phyloP scores from a whole-genome alignment of 2,329 filamentous ascomycete species.

The Ascocoryne sarcoides region DNA sequence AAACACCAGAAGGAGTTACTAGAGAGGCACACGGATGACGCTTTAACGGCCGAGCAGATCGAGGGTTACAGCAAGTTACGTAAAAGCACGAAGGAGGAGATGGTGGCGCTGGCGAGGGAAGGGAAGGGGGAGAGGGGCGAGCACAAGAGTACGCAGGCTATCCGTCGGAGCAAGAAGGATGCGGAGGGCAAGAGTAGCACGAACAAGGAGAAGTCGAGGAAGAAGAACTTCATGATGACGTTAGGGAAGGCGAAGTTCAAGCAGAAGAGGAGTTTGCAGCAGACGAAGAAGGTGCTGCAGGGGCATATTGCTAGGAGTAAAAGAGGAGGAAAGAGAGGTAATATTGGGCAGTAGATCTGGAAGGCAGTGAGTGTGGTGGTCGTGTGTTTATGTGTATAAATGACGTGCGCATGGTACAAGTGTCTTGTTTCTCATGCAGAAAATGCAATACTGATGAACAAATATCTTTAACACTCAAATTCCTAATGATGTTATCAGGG shows the following conservation, averaged over 20 bases:
- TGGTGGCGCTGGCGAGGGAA: slow-evolving; percentile 71
- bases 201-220: slow-evolving; percentile 91
- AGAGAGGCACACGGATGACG: slow-evolving; percentile 71
- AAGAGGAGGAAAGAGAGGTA: slow-evolving; percentile 73
- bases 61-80: slow-evolving; percentile 74
- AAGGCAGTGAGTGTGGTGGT: too few relatives aligned
- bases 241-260: slow-evolving; percentile 92
- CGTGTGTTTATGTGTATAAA: too few relatives aligned
- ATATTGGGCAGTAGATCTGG: slow-evolving; percentile 37
- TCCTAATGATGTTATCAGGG: too few relatives aligned
- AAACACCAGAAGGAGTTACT: slow-evolving; percentile 29
- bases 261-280: slow-evolving; percentile 85
- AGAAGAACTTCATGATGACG: slow-evolving; percentile 99
- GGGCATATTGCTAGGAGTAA: slow-evolving; percentile 78
- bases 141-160: slow-evolving; percentile 79
- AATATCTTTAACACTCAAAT: too few relatives aligned
- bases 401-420: too few relatives aligned
- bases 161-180: slow-evolving; percentile 79
- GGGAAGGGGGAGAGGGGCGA: slow-evolving; percentile 69
- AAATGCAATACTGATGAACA: too few relatives aligned
- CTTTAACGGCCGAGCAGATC: slow-evolving; percentile 83
- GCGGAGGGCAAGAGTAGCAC: slow-evolving; percentile 90
- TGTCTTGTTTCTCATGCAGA: too few relatives aligned
- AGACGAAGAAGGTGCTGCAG: slow-evolving; percentile 72
- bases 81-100: slow-evolving; percentile 85